Conservation (phyloP, 306 rosid species). For the Gynostemma pentaphyllum region DNA sequence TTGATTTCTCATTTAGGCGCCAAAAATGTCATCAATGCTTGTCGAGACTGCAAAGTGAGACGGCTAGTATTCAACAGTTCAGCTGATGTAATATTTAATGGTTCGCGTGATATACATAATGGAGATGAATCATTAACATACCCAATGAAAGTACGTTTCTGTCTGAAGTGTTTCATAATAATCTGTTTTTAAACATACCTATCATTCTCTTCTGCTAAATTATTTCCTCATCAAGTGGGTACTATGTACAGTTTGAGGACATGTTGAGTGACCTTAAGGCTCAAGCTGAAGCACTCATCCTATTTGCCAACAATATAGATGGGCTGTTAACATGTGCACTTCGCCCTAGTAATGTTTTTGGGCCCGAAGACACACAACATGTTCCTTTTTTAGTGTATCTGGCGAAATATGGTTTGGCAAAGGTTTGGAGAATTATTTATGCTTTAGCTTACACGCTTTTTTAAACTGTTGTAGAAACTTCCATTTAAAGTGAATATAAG, state of each 20-base stretch:
- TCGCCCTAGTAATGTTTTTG: slow-evolving; percentile 81
- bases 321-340: slow-evolving; percentile 81
- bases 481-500: not conserved
- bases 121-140: slow-evolving; percentile 43
- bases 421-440: slow-evolving; percentile 35
- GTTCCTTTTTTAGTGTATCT: slow-evolving; percentile 43
- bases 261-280: slow-evolving; percentile 62
- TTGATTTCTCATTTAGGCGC: slow-evolving; percentile 50
- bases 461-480: not conserved
- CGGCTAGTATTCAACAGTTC: slow-evolving; percentile 73
- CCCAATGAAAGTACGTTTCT: slow-evolving; percentile 62
- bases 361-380: slow-evolving; percentile 63
- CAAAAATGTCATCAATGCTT: slow-evolving; percentile 67
- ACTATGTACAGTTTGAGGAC: slow-evolving; percentile 47
- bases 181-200: slow-evolving; percentile 5
- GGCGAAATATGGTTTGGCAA: slow-evolving; percentile 60
- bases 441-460: not conserved
- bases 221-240: slow-evolving; percentile 9
- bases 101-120: slow-evolving; percentile 36
- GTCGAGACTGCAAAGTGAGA: slow-evolving; percentile 69
- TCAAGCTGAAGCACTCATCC: slow-evolving; percentile 77
- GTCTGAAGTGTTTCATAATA: slow-evolving; percentile 12
- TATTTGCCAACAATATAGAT: slow-evolving; percentile 55
- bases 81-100: slow-evolving; percentile 67
- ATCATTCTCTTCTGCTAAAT: slow-evolving; percentile 12